Evolutionary conservation across 2,329 filamentous ascomycete species (phyloP).

Genomic region (Aaosphaeria pasadenensis): DNA sequence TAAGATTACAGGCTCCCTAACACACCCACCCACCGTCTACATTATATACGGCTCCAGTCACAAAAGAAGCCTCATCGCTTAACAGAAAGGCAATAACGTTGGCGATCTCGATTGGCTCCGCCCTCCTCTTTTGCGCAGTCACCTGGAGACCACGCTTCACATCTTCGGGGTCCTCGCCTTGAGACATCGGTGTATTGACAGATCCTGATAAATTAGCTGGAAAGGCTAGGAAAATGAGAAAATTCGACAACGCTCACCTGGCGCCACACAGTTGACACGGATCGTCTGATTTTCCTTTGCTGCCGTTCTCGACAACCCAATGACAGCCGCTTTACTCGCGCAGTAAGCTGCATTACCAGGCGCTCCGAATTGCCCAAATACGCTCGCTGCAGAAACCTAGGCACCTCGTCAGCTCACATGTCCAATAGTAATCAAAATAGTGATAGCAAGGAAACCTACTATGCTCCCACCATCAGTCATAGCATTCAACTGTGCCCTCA

Average conservation of each 20-base stretch:
- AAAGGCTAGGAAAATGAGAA: background rate
- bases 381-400: conserved; percentile 23
- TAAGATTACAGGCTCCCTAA: background rate
- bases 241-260: conserved; percentile 5
- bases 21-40: conserved; percentile 9
- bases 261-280: conserved; percentile 19
- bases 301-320: conserved; percentile 29
- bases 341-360: conserved; percentile 20
- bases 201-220: conserved; percentile 3
- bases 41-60: conserved; percentile 6
- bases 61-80: conserved; percentile 5
- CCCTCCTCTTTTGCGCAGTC: conserved; percentile 12
- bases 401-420: background rate
- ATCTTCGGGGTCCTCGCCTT: conserved; percentile 12
- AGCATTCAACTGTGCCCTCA: conserved; percentile 15
- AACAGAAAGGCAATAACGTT: conserved; percentile 13
- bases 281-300: conserved; percentile 24
- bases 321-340: conserved; percentile 30
- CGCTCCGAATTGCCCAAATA: conserved; percentile 20
- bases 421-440: background rate
- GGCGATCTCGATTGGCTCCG: conserved; percentile 14
- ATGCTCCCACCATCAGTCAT: conserved; percentile 16
- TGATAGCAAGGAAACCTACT: conserved; percentile 4
- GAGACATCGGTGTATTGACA: conserved; percentile 16
- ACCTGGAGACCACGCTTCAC: conserved; percentile 12